A percentile compares a stretch with the other conserved stretches of the same genome.
Conservation (phyloP, 169 alveolate genomes). For the Eimeria sp. region DNA sequence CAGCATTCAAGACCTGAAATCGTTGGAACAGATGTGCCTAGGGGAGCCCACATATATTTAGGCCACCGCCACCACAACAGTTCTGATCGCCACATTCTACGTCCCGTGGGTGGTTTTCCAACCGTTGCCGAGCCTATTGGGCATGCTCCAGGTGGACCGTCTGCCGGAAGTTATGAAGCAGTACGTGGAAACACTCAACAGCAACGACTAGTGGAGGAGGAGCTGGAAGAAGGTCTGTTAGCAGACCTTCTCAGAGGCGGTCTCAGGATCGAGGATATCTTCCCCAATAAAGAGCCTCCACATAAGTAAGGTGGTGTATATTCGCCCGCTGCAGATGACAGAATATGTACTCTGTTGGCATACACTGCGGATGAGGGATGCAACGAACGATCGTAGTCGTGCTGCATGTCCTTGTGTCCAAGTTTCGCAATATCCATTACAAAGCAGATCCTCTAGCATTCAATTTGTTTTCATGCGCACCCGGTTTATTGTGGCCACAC, state of each 20-base stretch:
- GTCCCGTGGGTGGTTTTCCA: not conserved
- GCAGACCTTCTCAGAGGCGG: not conserved
- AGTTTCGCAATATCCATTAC: not conserved
- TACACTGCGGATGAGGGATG: not conserved
- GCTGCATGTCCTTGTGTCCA: not conserved
- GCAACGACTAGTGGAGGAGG: not conserved
- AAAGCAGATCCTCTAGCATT: not conserved
- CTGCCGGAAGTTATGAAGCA: not conserved
- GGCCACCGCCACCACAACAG: not conserved
- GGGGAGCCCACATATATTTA: not conserved
- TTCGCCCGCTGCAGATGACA: not conserved
- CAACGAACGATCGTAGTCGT: not conserved
- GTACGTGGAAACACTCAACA: not conserved
- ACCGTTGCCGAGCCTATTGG: not conserved
- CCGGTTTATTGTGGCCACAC: not conserved
- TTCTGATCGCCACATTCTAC: not conserved
- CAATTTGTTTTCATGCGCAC: not conserved
- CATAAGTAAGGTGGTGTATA: not conserved
- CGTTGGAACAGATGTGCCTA: not conserved
- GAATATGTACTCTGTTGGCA: not conserved
- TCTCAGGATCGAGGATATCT: not conserved
- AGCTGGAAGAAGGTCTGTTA: not conserved
- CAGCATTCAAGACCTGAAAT: not conserved
- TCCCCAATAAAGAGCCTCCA: not conserved
- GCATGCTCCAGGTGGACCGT: not conserved